Base-by-base conservation (phyloP, 176 grass and related monocot genomes). In the Aegilops bicornis region DNA sequence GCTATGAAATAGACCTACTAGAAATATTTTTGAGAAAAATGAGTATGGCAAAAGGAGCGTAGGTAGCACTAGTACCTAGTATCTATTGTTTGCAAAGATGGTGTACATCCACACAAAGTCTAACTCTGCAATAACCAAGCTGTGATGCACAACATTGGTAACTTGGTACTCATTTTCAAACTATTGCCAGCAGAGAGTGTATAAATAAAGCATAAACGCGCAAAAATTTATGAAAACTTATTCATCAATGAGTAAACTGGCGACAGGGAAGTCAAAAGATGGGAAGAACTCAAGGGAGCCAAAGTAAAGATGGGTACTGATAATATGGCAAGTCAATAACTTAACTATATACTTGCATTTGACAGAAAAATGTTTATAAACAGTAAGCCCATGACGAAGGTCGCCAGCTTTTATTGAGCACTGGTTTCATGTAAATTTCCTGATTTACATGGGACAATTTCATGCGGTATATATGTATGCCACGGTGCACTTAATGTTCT, bases 61-160 rank as follows among this genome's bases (percentile, higher is more conserved):
- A 50, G 27, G 79, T 32, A 81, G 16, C 40, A 50, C 14, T 69
- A 7, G 14, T 70, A 71, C 64, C 20, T 70, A 56, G n/a, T 59
- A 56, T 82, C 29, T 70, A 37, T 25, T 23, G 30, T 70, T 71
- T 23, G 31, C 66, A 37, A 82, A 72, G 48, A 83, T 58, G 65
- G 48, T 39, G 66, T 32, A 72, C 22, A 71, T 58, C 50, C 80
- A 58, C 20, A 58, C 24, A n/a, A 23, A 54, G 22, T 58, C 47
- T 39, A 32, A 56, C 45, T 15, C 20, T 70, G 45, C 65, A 37
- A 69, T 70, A 70, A 58, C 47, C 22, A 36, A 13, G 80, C 30
- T 82, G 48, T 10, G 43, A 70, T 56, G 64, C 80, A 82, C 65
- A 82, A 30, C 31, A 56, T 69, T 81, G 40, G 63, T 35, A 14